Evolutionary conservation across 225 moss, liverwort and hornwort species (phyloP).

Genomic region (Bryoerythrophyllum caledonicum): DNA sequence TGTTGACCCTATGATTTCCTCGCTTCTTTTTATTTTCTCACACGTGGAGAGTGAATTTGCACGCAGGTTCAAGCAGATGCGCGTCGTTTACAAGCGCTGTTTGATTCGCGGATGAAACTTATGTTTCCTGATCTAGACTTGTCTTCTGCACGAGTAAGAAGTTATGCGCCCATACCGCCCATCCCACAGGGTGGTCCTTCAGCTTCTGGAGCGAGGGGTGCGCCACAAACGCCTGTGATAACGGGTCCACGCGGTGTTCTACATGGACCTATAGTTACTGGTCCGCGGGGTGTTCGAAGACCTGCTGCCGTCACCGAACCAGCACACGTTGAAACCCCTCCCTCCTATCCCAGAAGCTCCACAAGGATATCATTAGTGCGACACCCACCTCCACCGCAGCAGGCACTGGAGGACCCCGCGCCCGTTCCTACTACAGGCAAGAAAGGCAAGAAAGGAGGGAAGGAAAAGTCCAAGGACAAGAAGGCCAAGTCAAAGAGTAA

Average conservation of each 20-base stretch:
- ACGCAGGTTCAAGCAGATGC: conserved; percentile 91
- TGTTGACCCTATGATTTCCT: neutral
- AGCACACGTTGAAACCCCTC: conserved; percentile 29
- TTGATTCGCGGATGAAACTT: conserved; percentile 87
- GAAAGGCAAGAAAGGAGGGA: conserved; percentile 59
- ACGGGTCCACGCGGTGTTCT: conserved; percentile 44
- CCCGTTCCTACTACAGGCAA: conserved; percentile 37
- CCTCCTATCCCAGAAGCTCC: conserved; percentile 44
- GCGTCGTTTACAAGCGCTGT: conserved; percentile 78
- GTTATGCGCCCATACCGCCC: conserved; percentile 34
- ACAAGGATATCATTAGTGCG: conserved; percentile 56
- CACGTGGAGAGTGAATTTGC: conserved; percentile 8
- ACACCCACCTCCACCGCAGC: conserved; percentile 31
- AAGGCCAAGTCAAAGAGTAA: conserved; percentile 52
- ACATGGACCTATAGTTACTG: conserved; percentile 43
- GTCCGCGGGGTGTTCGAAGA: conserved; percentile 55
- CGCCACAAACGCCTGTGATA: conserved; percentile 33
- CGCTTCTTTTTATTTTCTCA: neutral
- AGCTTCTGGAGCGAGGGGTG: conserved; percentile 34
- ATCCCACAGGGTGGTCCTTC: conserved; percentile 32
- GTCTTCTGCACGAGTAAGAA: conserved; percentile 69
- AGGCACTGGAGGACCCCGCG: conserved; percentile 16
- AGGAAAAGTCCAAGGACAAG: conserved; percentile 56
- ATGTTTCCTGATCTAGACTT: conserved; percentile 96
- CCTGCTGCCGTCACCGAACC: conserved; percentile 30